Evolutionary conservation across 495 filamentous ascomycete species (phyloP), one percentile per base, ranked within the genome.

Genomic region (Venustampulla echinocandica): DNA sequence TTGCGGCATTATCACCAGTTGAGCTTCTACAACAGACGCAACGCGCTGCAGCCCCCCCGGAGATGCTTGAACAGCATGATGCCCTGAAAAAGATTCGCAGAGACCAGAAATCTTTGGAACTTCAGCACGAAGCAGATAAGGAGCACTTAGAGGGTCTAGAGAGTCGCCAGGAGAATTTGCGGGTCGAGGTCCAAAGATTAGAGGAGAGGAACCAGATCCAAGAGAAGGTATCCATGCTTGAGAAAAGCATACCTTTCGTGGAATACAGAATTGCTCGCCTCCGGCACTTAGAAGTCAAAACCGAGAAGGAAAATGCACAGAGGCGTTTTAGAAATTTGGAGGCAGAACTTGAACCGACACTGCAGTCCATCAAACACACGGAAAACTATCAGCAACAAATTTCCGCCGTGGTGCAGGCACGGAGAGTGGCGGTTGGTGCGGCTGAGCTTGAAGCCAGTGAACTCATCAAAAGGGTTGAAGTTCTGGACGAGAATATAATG

Each of bases 11-110:
- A 51, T 83, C 79, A 5, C 84, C 88, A 0, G 69, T 89, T n/a
- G 84, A 93, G n/a, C 72, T 95, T 14, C 73, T 99, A 2, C 68
- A 75, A 30, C 83, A 89, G 39, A 99, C 92, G 0, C 81, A 92
- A 47, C 75, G 85, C 55, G 92, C 92, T 2, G 90, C 88, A 15
- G 92, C 87, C 2, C 79, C 85, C 0, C 72, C 80, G 20, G 67
- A 88, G 13, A 90, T 95, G 79, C 64, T 85, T 11, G 64, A 79
- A n/a, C 85, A 77, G 77, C 90, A 96, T 57, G 69, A 79, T 1
- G 58, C 77, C 30, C 66, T 98, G 19, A 90, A 87, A 61, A 69
- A 69, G 1, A 59, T 87, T 11, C 76, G 87, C 32, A 74, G 67
- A 38, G 65, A 79, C 32, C 85, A 93, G 53, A 89, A 84, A 52